Evolutionary conservation across 257 asterid genomes (phyloP).

Genomic region (Solanum tarapatanum): DNA sequence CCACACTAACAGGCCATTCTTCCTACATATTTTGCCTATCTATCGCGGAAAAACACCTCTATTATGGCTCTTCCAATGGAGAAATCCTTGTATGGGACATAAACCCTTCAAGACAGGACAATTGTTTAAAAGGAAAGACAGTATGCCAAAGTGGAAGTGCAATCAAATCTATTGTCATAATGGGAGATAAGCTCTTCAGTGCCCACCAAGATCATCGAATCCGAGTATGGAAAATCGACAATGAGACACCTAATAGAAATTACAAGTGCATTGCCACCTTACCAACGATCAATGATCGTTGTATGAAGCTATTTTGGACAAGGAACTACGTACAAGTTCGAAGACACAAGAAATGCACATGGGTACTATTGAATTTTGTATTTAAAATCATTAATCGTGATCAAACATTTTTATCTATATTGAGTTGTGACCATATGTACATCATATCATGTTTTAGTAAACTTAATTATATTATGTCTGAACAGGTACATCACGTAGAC

Average conservation of each 20-base stretch:
- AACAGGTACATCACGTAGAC: slow-evolving; percentile 40
- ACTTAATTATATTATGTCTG: background rate
- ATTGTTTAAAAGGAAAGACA: background rate
- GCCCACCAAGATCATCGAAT: slow-evolving; percentile 79
- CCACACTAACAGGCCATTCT: slow-evolving; percentile 50
- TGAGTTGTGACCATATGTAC: background rate
- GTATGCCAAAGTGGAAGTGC: slow-evolving; percentile 29
- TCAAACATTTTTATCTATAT: background rate
- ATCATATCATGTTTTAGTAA: background rate
- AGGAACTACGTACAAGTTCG: slow-evolving; percentile 37
- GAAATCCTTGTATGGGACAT: slow-evolving; percentile 39
- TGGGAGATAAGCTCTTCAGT: slow-evolving; percentile 38
- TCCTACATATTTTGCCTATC: slow-evolving; percentile 39
- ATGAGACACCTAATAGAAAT: slow-evolving; percentile 4
- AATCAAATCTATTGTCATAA: slow-evolving; percentile 40
- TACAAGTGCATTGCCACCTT: slow-evolving; percentile 47
- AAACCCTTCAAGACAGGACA: background rate
- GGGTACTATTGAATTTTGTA: slow-evolving; percentile 15
- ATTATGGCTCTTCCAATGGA: slow-evolving; percentile 48
- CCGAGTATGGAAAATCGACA: slow-evolving; percentile 51
- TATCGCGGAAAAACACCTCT: slow-evolving; percentile 46
- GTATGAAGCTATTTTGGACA: slow-evolving; percentile 27
- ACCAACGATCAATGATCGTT: slow-evolving; percentile 57
- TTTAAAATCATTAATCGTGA: background rate
- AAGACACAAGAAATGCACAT: slow-evolving; percentile 54